These are phyloP conservation scores for Pestalotiopsis sp. DNA, from an alignment of 2,329 filamentous ascomycete genomes.

Conservation along the genomic window DNA sequence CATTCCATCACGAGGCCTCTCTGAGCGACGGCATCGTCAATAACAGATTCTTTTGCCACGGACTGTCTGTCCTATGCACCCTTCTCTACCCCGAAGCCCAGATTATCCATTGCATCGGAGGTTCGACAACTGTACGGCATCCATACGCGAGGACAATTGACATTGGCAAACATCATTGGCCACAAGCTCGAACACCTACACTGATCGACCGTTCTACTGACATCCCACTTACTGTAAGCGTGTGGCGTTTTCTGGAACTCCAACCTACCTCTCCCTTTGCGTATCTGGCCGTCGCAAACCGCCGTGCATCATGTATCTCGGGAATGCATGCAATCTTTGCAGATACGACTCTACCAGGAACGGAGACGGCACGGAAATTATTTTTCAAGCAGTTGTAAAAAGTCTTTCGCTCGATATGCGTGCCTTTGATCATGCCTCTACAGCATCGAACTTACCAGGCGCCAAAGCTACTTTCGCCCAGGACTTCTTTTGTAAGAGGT, in stretches of 20 bases:
- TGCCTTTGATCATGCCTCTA: neutral
- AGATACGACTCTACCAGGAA: constrained; percentile 1
- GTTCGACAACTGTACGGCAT: neutral
- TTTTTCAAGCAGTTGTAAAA: neutral
- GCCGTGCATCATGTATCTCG: constrained; percentile 6
- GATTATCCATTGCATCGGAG: neutral
- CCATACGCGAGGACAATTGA: neutral
- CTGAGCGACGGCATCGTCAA: neutral
- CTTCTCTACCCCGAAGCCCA: neutral
- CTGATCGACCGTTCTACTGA: too few species aligned
- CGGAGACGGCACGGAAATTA: neutral
- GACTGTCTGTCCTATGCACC: neutral
- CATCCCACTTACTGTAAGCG: neutral
- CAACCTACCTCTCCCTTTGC: neutral
- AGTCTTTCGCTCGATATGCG: neutral
- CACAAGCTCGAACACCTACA: too few species aligned
- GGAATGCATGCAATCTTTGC: neutral
- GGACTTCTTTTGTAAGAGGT: neutral
- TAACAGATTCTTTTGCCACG: neutral
- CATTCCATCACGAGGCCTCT: neutral
- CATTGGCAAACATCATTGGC: neutral
- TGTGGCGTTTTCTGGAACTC: neutral
- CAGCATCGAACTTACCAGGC: neutral
- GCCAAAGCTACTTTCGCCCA: neutral
- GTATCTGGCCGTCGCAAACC: neutral